Evolutionary conservation across 2,329 filamentous ascomycete genomes (phyloP).

Genomic region (Aspergillus unguis): DNA sequence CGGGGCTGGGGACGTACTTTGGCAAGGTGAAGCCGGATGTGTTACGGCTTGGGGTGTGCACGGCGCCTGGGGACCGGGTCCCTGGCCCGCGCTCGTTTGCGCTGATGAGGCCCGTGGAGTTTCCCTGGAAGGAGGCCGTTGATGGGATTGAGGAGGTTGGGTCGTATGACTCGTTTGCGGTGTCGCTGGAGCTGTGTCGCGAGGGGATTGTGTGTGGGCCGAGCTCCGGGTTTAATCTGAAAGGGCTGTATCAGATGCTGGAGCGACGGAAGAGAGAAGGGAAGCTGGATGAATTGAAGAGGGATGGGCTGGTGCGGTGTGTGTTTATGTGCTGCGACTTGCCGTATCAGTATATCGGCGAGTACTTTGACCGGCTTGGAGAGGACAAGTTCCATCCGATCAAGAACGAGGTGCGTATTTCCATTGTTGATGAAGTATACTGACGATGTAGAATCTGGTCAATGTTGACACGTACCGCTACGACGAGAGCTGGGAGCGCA

Average conservation of each 20-base stretch:
- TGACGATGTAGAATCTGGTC: slow-evolving; percentile 39
- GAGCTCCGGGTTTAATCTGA: slow-evolving; percentile 58
- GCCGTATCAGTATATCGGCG: slow-evolving; percentile 61
- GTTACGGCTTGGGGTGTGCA: slow-evolving; percentile 50
- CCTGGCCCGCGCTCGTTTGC: slow-evolving; percentile 57
- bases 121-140: slow-evolving; percentile 57
- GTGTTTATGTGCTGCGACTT: slow-evolving; percentile 63
- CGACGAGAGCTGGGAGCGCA: slow-evolving; percentile 54
- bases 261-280: slow-evolving; percentile 48
- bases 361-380: slow-evolving; percentile 58
- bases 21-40: slow-evolving; percentile 45
- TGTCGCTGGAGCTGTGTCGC: slow-evolving; percentile 55
- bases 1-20: slow-evolving; percentile 51
- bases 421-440: neutral
- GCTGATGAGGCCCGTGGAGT: slow-evolving; percentile 50
- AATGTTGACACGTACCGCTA: slow-evolving; percentile 54
- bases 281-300: slow-evolving; percentile 45
- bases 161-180: slow-evolving; percentile 52
- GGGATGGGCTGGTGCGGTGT: slow-evolving; percentile 49
- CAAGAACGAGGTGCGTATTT: slow-evolving; percentile 40
- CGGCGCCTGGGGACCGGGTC: slow-evolving; percentile 55
- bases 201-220: slow-evolving; percentile 60
- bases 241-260: slow-evolving; percentile 52
- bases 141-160: slow-evolving; percentile 57
- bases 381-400: slow-evolving; percentile 50